Conservation (phyloP, 306 rosid genomes). For the Quercus berberidifolia region DNA sequence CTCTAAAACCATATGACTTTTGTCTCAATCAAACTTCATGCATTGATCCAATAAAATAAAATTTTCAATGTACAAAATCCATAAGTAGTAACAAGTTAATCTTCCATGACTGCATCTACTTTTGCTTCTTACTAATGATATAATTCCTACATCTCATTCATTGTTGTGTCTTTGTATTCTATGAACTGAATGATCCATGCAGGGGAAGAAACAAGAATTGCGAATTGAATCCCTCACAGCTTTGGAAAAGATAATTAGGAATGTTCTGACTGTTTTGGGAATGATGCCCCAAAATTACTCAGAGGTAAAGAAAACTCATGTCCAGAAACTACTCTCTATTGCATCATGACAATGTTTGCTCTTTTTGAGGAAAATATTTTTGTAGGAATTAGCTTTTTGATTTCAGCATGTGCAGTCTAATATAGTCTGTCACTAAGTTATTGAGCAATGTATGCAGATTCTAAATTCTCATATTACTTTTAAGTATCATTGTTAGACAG, state of each 20-base stretch:
- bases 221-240: slow-evolving; percentile 83
- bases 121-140: slow-evolving; percentile 10
- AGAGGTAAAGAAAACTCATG: slow-evolving; percentile 48
- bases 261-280: slow-evolving; percentile 62
- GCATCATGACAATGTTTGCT: slow-evolving; percentile 1
- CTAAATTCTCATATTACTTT: no score
- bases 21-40: no score
- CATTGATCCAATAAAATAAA: no score
- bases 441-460: no score
- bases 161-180: neutral
- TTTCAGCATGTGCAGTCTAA: no score
- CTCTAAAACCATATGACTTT: no score
- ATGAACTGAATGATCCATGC: slow-evolving; percentile 22
- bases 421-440: no score
- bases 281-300: slow-evolving; percentile 65
- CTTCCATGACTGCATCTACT: neutral
- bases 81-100: no score
- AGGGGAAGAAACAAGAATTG: slow-evolving; percentile 76
- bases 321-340: slow-evolving; percentile 15
- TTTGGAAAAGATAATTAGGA: slow-evolving; percentile 53
- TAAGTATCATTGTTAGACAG: no score
- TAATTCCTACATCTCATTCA: neutral
- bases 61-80: no score
- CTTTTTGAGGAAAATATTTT: neutral
- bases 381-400: no score